Evolutionary conservation across 176 grass and related monocot genomes (phyloP), one percentile per base, ranked within the genome.

Genomic region (Lolium multiflorum): DNA sequence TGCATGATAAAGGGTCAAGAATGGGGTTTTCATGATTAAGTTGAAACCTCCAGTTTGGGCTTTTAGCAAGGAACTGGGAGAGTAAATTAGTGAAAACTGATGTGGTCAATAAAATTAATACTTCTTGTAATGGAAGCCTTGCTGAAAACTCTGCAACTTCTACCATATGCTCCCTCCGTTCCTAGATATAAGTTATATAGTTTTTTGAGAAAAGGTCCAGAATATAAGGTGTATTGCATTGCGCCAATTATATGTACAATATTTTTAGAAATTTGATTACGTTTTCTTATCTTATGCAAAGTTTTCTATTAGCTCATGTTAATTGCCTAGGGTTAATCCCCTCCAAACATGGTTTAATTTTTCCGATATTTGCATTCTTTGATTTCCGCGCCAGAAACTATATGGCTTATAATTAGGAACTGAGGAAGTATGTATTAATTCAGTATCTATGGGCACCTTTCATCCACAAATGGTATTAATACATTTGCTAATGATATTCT

Each of bases 401-500:
- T 35, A 3, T 35, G 31, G 31, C 31, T 35, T 35, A 35, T 35
- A 35, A 35, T 35, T 35, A 35, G 31, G 31, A 35, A 35, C 31
- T 35, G 31, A 35, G 31, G 31, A 35, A 35, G 31, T 35, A 35
- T 75, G 47, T 28, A 75, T 50, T 75, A 25, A 50, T 76, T 14
- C 79, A 49, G 25, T 81, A 67, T 49, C 18, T 67, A 51, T 9
- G 47, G 26, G 79, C 61, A 67, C 44, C 25, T 67, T 81, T 17
- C 70, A 57, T 61, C 16, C 25, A 65, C 46, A 74, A 73, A 64
- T 73, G 72, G 26, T 84, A 21, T 65, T 47, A 59, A 15, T 74
- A 67, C 9, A 25, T 38, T 54, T 89, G 14, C 59, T 59, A 84
- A 87, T 67, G 55, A 9, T 78, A 71, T 84, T n/a, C 3, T 88